Conservation (phyloP, 2,329 filamentous ascomycete species). For the Dothistroma pini region DNA sequence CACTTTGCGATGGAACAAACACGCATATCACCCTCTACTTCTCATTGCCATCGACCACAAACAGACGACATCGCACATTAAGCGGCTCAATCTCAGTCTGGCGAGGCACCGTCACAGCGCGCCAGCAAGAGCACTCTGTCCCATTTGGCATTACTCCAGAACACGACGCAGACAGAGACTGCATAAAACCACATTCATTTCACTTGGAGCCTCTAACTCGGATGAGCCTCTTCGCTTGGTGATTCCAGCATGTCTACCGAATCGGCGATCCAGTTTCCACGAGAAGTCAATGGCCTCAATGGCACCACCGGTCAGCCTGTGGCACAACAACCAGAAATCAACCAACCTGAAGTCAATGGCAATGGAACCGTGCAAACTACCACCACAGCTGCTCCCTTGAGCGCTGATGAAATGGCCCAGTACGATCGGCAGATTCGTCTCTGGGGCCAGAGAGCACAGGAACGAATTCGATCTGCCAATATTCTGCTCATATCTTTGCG, state of each 20-base stretch:
- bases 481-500: conserved; percentile 86
- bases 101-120: too few species aligned
- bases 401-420: conserved; percentile 84
- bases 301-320: conserved; percentile 14
- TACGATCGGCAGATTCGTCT: conserved; percentile 97
- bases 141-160: too few species aligned
- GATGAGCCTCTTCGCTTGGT: neutral
- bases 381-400: conserved; percentile 30
- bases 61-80: too few species aligned
- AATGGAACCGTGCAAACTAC: conserved; percentile 15
- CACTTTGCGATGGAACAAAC: too few species aligned
- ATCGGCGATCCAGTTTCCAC: conserved; percentile 1
- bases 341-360: conserved; percentile 1
- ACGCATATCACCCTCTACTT: too few species aligned
- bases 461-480: conserved; percentile 79
- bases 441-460: conserved; percentile 94
- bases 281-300: conserved; percentile 11
- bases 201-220: too few species aligned
- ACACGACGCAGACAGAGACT: too few species aligned
- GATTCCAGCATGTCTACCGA: conserved; percentile 9
- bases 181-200: too few species aligned
- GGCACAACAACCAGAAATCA: conserved; percentile 6
- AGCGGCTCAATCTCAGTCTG: too few species aligned
- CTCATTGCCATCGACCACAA: too few species aligned
- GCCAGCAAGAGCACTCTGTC: too few species aligned